These are phyloP conservation scores for Asterochloris sp. DNA, from an alignment of 139 green algal species.

Conservation along the genomic window DNA sequence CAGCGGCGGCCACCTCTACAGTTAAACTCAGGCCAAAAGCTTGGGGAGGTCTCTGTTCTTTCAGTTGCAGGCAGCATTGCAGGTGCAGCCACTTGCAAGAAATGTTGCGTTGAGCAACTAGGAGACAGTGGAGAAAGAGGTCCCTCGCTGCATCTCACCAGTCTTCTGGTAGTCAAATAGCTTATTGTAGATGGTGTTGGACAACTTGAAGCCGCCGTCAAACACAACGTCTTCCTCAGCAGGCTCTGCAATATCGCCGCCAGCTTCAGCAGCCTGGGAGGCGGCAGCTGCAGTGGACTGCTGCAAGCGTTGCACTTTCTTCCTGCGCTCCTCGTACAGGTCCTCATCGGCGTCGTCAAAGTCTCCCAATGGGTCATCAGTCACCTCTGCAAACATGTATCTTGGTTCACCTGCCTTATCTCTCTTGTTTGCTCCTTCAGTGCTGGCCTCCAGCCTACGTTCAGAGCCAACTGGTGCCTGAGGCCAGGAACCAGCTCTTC, in stretches of 20 bases:
- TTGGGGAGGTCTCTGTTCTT: no score
- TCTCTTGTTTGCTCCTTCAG: no score
- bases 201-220: conserved; percentile 62
- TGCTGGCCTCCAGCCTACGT: no score
- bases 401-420: no score
- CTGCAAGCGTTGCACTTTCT: conserved; percentile 2
- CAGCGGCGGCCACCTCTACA: no score
- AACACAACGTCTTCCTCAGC: conserved; percentile 49
- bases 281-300: not conserved
- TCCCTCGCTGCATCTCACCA: conserved; percentile 17
- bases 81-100: no score
- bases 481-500: no score
- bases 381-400: not conserved
- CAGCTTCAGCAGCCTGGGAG: not conserved
- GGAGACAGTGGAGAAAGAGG: no score
- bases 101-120: no score
- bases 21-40: no score
- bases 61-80: no score
- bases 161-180: conserved; percentile 95
- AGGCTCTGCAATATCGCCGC: not conserved
- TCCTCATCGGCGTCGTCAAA: conserved; percentile 58
- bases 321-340: conserved; percentile 33
- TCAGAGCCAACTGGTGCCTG: no score
- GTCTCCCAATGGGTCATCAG: conserved; percentile 40
- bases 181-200: conserved; percentile 48